Evolutionary conservation across 148 eudicot species (phyloP).

Genomic region (Linanthus parryae): DNA sequence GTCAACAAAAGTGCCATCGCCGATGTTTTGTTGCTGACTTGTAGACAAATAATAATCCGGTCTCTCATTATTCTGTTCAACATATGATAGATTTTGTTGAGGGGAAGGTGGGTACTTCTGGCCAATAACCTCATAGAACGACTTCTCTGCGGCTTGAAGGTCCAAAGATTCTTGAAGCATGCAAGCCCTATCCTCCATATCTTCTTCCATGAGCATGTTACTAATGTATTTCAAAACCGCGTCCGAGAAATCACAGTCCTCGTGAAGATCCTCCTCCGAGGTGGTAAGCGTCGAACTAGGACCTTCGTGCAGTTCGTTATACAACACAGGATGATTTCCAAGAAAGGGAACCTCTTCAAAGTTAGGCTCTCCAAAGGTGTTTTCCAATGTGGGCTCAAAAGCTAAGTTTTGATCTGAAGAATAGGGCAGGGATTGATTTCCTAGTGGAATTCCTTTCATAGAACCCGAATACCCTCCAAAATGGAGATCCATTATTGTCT

Average conservation of each 20-base stretch:
- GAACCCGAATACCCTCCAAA: too few relatives aligned
- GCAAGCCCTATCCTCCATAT: conserved; percentile 51
- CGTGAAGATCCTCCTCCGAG: conserved; percentile 27
- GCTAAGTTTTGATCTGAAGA: conserved; percentile 2
- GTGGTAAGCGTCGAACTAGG: conserved; percentile 3
- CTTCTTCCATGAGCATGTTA: conserved; percentile 68
- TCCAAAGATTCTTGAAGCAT: conserved; percentile 64
- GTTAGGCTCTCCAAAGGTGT: conserved; percentile 2
- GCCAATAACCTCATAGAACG: conserved; percentile 54
- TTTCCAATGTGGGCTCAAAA: conserved; percentile 8
- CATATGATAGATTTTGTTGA: conserved; percentile 12
- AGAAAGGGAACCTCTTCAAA: conserved; percentile 9
- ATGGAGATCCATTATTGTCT: too few relatives aligned
- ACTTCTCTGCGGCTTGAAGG: conserved; percentile 55
- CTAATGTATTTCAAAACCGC: conserved; percentile 52
- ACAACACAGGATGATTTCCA: not conserved
- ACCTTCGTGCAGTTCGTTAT: not conserved
- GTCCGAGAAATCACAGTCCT: conserved; percentile 68
- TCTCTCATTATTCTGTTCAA: conserved; percentile 14
- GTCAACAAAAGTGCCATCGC: conserved; percentile 9
- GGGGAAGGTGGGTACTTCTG: conserved; percentile 36
- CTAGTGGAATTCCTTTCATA: too few relatives aligned
- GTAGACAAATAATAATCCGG: conserved; percentile 9
- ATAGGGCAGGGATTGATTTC: too few relatives aligned
- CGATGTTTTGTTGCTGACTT: conserved; percentile 3